A percentile compares a stretch with the other conserved stretches of the same genome.
phyloP scores from a whole-genome alignment of 148 eudicot genomes.

The Pharnaceum exiguum region DNA sequence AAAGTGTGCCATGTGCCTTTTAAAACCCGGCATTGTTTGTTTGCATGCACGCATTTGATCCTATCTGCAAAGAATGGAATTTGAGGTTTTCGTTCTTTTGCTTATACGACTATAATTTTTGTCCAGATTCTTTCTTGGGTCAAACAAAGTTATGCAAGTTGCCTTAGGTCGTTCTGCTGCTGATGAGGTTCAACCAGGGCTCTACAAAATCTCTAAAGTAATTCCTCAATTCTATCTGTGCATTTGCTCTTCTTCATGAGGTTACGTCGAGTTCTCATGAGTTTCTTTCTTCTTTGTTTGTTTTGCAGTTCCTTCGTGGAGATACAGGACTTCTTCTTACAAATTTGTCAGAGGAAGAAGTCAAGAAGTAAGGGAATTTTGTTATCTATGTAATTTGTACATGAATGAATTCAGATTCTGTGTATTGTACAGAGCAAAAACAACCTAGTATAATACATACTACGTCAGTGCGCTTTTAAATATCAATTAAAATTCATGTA shows the following conservation, averaged over 20 bases:
- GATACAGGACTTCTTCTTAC: constrained; percentile 80
- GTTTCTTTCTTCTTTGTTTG: background rate
- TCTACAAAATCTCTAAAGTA: constrained; percentile 84
- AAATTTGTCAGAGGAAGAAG: constrained; percentile 66
- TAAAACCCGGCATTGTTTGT: too few species aligned
- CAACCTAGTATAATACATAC: too few species aligned
- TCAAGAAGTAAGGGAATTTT: constrained; percentile 44
- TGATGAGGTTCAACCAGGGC: constrained; percentile 67
- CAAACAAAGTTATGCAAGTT: constrained; percentile 97
- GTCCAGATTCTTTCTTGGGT: constrained; percentile 84
- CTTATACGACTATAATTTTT: background rate
- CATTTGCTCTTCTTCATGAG: background rate
- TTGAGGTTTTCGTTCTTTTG: background rate
- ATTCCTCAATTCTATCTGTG: background rate
- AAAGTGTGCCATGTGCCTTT: too few species aligned
- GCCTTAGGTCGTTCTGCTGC: constrained; percentile 82
- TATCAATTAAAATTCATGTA: too few species aligned
- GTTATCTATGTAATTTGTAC: background rate
- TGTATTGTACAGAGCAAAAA: background rate
- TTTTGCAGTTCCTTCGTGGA: constrained; percentile 68
- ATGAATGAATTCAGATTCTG: background rate
- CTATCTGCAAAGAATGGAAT: background rate
- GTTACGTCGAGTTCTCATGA: background rate
- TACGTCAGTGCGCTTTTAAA: too few species aligned
- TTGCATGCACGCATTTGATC: too few species aligned